Base-by-base conservation (phyloP, 75 land plant species). In the Isoetes taiwanensis region DNA sequence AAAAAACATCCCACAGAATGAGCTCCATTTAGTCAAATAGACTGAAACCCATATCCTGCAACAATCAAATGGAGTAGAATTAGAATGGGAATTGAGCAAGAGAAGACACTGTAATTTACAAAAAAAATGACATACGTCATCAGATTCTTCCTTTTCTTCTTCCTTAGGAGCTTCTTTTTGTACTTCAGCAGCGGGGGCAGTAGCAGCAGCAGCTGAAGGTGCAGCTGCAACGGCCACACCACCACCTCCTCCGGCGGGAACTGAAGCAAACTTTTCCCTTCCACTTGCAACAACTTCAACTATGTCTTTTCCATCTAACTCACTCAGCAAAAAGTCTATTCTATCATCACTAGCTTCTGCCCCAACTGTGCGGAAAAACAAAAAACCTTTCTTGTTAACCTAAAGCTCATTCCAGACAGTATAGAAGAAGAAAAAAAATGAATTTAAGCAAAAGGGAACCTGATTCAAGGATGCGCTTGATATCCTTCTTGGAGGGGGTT, bases 211-310 rank as follows among this genome's bases (percentile, higher is more conserved):
- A 24, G 69, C 72, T 19, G 60, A 41, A 21, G 61, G 48, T 2
- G 62, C 52, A 60, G 64, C 26, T 20, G 71, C 50, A 8, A 52
- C 75, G 0, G 54, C 72, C 19, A 43, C 80, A 12, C 58, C 78
- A 19, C 43, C 84, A 24, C 83, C 86, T 12, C 88, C 88, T 26
- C 89, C 85, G 5, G 81, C 63, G 2, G 89, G 89, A 0, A 85
- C 89, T 0, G 89, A 81, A 10, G 89, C 89, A 53, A 85, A 65
- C 66, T 83, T 80, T 57, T 80, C 86, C 58, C 67, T 64, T 27
- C 84, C 84, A 2, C 62, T 21, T 0, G 86, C 86, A 27, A 83
- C 71, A 16, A 85, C 74, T 38, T 83, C 84, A 26, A 70, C 37
- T 20, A 80, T 67, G 57, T 83, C 84, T 39, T 76, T 80, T 35